Evolutionary conservation across 371 early-diverging fungal genomes (phyloP).

Genomic region (Batrachochytrium dendrobatidis): DNA sequence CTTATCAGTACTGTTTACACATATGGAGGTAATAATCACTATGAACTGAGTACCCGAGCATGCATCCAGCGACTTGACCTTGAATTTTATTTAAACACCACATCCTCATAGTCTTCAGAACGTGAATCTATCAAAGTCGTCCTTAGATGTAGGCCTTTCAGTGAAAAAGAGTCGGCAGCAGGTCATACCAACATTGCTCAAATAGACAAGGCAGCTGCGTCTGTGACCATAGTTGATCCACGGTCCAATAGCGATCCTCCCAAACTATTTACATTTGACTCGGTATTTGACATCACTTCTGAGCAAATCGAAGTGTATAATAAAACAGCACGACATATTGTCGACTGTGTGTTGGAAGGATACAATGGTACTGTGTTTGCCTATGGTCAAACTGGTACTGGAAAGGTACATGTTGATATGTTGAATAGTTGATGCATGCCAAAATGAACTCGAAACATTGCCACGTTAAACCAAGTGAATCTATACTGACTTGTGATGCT

Average conservation of each 20-base stretch:
- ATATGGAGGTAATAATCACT: no score
- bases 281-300: constrained; percentile 39
- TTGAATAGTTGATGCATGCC: no score
- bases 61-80: no score
- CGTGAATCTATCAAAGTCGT: constrained; percentile 41
- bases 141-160: constrained; percentile 49
- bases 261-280: constrained; percentile 50
- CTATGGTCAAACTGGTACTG: constrained; percentile 46
- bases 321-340: constrained; percentile 54
- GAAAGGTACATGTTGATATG: no score
- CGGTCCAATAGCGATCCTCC: constrained; percentile 26
- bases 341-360: constrained; percentile 66
- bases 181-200: constrained; percentile 42
- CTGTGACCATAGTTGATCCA: constrained; percentile 39
- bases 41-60: no score
- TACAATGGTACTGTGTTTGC: constrained; percentile 86
- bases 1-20: no score
- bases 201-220: constrained; percentile 34
- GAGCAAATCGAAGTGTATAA: constrained; percentile 50
- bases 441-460: not conserved
- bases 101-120: constrained; percentile 16
- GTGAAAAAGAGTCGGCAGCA: constrained; percentile 43
- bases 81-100: no score
- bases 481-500: not conserved
- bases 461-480: not conserved